Evolutionary conservation across 306 rosid species (phyloP), one percentile per base, ranked within the genome.

Genomic region (Vigna hirtella): DNA sequence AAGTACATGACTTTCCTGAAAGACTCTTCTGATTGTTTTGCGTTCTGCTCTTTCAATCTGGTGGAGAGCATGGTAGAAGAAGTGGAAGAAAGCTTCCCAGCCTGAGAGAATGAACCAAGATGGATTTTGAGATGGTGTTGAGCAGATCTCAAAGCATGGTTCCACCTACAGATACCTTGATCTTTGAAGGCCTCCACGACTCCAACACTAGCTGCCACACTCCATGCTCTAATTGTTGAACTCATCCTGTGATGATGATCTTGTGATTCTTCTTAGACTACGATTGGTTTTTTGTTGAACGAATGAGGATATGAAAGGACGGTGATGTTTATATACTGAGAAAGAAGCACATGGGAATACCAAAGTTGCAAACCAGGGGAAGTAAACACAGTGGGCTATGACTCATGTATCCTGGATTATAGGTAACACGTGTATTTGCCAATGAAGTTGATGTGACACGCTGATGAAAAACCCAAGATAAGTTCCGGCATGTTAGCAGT

Each of bases 1-100:
- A 87, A 70, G 79, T 90, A 92, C 96, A 92, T 88, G 66, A 88
- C 90, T 0, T 76, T 88, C 40, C 88, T 88, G 1, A 88, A 68
- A 1, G 97, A 92, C 45, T 92, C 93, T 40, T 92, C 91, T 7
- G 95, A 86, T 15, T 83, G 77, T 42, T 82, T 89, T 16, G 71
- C 15, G 18, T 80, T 77, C 16, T 83, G 87, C 9, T 87, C 84
- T 66, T 83, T 78, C 18, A 83, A 7, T 12, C 36, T 76, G 14
- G 42, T 20, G 14, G 86, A 83, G 2, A 83, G 6, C 76, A 82
- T 32, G n/a, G 86, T 62, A 77, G 85, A 84, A 17, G 89, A 68
- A 36, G 93, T 65, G n/a, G 93, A 82, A 34, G 92, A 71, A 74
- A 81, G 71, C 20, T 82, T 86, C 48, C 74, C 76, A 12, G 88